These are phyloP conservation scores for Jackrogersella multiformis DNA, from an alignment of 495 filamentous ascomycete genomes.

Conservation along the genomic window DNA sequence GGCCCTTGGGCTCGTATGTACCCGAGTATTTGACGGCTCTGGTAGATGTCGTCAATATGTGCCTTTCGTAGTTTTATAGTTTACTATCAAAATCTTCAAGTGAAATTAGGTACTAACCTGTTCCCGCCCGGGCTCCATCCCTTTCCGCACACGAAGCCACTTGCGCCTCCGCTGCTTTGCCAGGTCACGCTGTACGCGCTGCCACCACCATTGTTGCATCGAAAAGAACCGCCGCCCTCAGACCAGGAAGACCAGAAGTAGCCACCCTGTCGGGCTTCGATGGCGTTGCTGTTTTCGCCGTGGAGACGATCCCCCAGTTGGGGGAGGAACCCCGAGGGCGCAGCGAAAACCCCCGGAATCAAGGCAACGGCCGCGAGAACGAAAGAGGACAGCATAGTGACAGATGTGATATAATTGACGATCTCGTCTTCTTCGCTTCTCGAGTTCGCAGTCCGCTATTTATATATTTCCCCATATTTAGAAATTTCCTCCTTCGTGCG, in stretches of 20 bases:
- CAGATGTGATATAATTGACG: constrained; percentile 15
- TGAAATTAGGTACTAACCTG: constrained; percentile 48
- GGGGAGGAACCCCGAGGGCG: constrained; percentile 50
- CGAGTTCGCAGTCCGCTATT: not conserved
- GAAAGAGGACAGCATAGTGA: constrained; percentile 53
- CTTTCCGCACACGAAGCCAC: constrained; percentile 69
- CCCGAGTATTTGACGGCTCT: constrained; percentile 66
- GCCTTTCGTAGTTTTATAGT: not conserved
- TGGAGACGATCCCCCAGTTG: constrained; percentile 51
- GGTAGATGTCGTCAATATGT: constrained; percentile 6
- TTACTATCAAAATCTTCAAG: not conserved
- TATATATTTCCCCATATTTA: constrained; percentile 29
- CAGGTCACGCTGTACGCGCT: constrained; percentile 63
- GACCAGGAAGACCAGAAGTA: constrained; percentile 71
- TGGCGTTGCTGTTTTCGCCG: constrained; percentile 47
- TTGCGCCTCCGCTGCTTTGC: constrained; percentile 56
- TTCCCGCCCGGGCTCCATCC: constrained; percentile 65
- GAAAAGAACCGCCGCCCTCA: constrained; percentile 60
- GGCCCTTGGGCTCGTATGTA: constrained; percentile 64
- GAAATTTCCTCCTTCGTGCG: not conserved
- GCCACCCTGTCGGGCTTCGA: constrained; percentile 55
- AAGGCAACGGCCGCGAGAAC: constrained; percentile 51
- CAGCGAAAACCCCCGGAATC: constrained; percentile 49
- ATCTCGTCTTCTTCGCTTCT: not conserved
- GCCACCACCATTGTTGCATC: constrained; percentile 61